phyloP scores from a whole-genome alignment of 208 protist genomes.

The Balamuthia mandrillaris region DNA sequence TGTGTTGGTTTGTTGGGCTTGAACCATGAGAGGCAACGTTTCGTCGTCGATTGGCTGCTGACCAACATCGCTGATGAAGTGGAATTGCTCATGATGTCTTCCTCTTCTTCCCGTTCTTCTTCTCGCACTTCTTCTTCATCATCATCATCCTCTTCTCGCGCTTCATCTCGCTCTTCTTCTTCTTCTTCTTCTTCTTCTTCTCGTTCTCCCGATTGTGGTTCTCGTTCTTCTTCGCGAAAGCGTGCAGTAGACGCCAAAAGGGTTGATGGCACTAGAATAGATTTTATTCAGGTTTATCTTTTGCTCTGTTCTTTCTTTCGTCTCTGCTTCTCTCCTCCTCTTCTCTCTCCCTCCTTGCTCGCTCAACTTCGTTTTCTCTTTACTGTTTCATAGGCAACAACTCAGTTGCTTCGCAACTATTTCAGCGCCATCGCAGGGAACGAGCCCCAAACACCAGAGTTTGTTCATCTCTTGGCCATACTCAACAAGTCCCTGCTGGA shows the following conservation, averaged over 20 bases:
- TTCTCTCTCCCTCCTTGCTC: too few species aligned
- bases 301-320: too few species aligned
- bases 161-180: not conserved
- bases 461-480: too few species aligned
- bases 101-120: not conserved
- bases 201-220: not conserved
- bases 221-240: not conserved
- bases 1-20: not conserved
- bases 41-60: not conserved
- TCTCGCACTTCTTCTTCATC: not conserved
- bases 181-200: not conserved
- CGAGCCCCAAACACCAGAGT: too few species aligned
- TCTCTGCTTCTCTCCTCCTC: not conserved
- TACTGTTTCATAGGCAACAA: too few species aligned
- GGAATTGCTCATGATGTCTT: too few species aligned
- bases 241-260: not conserved
- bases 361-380: too few species aligned
- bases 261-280: too few species aligned
- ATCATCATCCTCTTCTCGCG: not conserved
- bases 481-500: constrained; percentile 3
- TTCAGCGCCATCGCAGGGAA: too few species aligned
- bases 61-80: not conserved
- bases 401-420: too few species aligned
- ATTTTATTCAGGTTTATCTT: too few species aligned
- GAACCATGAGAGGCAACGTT: not conserved